Percentiles rank a stretch among this genome's conserved stretches.
Conservation (phyloP, 2,329 filamentous ascomycete species). For the Nothopassalora personata region DNA sequence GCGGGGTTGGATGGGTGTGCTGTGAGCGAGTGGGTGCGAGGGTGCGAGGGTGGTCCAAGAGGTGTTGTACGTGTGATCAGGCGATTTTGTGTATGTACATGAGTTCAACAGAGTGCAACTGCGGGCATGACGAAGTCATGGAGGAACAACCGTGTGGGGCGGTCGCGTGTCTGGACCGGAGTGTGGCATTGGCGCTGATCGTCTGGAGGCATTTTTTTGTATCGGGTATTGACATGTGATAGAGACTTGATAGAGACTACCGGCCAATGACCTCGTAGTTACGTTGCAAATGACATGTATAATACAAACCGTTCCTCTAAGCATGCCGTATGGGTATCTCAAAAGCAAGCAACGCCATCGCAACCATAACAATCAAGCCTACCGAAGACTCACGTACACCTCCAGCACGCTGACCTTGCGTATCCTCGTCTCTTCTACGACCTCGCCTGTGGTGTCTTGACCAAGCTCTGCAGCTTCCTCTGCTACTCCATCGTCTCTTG, state of each 20-base stretch:
- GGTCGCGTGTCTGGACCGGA: not conserved
- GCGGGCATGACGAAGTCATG: not conserved
- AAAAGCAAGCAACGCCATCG: not conserved
- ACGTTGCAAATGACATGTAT: no score
- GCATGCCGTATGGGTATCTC: conserved; percentile 4
- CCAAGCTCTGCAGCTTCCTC: not conserved
- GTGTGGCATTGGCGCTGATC: not conserved
- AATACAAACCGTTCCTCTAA: not conserved
- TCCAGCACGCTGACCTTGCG: conserved; percentile 32
- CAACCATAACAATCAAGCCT: not conserved
- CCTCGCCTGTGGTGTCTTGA: not conserved
- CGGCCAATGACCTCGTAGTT: no score
- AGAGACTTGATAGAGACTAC: not conserved
- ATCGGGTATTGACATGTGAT: not conserved
- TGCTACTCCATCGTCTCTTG: conserved; percentile 7
- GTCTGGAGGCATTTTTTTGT: not conserved
- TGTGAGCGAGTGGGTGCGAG: not conserved
- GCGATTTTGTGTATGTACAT: not conserved
- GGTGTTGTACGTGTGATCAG: not conserved
- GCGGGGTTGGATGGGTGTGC: not conserved
- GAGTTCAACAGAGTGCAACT: not conserved
- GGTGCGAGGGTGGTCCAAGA: not conserved
- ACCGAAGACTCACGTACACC: conserved; percentile 30
- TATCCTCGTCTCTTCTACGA: conserved; percentile 36
- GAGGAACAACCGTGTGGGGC: not conserved